phyloP scores from a whole-genome alignment of 129 eudicot species.

The Flaveria robusta region DNA sequence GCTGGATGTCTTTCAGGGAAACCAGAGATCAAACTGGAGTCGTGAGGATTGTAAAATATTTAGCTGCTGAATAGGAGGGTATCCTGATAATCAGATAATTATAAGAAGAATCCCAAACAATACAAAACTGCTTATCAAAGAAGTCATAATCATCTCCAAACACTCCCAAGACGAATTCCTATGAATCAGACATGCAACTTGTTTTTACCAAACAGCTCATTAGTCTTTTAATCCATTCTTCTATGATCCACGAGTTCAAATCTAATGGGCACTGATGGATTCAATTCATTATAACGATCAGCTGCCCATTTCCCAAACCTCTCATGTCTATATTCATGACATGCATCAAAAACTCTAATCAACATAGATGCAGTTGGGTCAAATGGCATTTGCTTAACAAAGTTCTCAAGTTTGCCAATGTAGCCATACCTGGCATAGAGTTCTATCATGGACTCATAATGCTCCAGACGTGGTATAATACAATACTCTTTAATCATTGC shows the following conservation, averaged over 20 bases:
- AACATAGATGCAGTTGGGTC: conserved; percentile 66
- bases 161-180: neutral
- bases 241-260: conserved; percentile 27
- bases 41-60: neutral
- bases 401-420: conserved; percentile 64
- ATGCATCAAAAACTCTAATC: conserved; percentile 56
- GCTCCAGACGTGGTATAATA: conserved; percentile 69
- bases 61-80: neutral
- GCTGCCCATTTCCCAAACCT: conserved; percentile 67
- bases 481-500: conserved; percentile 55
- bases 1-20: neutral
- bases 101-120: neutral
- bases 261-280: conserved; percentile 45
- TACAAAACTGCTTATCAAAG: neutral
- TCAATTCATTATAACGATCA: conserved; percentile 48
- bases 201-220: neutral
- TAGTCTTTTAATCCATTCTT: neutral
- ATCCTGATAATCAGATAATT: neutral
- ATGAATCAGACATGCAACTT: neutral
- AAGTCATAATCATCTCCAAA: neutral
- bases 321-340: conserved; percentile 38
- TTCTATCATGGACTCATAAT: conserved; percentile 78
- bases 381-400: conserved; percentile 64
- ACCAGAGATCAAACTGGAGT: neutral
- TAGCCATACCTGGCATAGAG: conserved; percentile 59